phyloP scores from a whole-genome alignment of 164 flowering plant genomes.

The Vitis riparia region DNA sequence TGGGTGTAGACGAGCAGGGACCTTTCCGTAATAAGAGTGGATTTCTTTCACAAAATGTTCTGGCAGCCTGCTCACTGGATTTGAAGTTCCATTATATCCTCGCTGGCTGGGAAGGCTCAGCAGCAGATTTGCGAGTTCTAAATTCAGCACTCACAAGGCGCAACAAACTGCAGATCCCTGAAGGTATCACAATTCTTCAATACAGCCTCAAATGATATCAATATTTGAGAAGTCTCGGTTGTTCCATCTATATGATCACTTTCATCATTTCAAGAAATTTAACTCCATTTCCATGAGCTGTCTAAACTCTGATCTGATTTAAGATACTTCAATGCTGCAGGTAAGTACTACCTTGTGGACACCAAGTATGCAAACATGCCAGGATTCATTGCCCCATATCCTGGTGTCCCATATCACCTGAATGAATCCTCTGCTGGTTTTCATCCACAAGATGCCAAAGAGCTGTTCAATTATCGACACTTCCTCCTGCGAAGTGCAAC shows the following conservation, averaged over 20 bases:
- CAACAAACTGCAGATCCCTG: slow-evolving; percentile 50
- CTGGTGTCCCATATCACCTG: slow-evolving; percentile 29
- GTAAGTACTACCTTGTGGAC: slow-evolving; percentile 72
- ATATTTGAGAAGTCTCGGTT: not conserved
- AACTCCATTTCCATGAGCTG: not conserved
- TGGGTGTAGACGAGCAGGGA: slow-evolving; percentile 63
- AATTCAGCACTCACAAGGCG: slow-evolving; percentile 54
- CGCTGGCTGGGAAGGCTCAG: slow-evolving; percentile 85
- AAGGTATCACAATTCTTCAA: slow-evolving; percentile 31
- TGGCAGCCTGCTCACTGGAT: slow-evolving; percentile 70
- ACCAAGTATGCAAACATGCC: slow-evolving; percentile 49
- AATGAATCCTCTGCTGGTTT: slow-evolving; percentile 30
- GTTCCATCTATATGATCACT: not conserved
- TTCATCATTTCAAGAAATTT: not conserved
- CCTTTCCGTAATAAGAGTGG: slow-evolving; percentile 61
- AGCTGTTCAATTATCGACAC: slow-evolving; percentile 60
- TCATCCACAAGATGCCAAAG: slow-evolving; percentile 48
- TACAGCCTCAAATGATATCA: no score
- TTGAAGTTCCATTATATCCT: slow-evolving; percentile 59
- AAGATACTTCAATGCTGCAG: slow-evolving; percentile 28
- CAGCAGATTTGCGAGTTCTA: slow-evolving; percentile 52
- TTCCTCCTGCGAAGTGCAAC: slow-evolving; percentile 32
- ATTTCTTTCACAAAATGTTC: slow-evolving; percentile 52
- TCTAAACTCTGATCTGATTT: not conserved
- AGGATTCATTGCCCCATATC: slow-evolving; percentile 67